phyloP scores from a whole-genome alignment of 2,329 filamentous ascomycete species.

The Fusarium nurragi region DNA sequence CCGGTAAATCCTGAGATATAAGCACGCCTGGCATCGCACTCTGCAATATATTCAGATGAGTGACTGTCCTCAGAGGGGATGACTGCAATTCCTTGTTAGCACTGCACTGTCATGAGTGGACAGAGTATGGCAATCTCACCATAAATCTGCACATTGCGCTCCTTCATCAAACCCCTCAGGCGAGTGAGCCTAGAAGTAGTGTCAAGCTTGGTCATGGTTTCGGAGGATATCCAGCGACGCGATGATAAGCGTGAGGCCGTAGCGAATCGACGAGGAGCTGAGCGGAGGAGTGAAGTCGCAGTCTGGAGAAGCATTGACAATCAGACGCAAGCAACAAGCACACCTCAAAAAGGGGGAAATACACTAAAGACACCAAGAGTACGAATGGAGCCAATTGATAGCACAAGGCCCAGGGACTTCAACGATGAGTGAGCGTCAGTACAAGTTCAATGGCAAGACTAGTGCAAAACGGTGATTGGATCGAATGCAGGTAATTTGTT shows the following conservation, averaged over 20 bases:
- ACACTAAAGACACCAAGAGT: constrained; percentile 9
- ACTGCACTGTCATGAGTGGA: neutral
- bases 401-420: constrained; percentile 8
- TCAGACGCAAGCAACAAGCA: constrained; percentile 30
- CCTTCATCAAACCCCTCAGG: constrained; percentile 86
- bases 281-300: constrained; percentile 35
- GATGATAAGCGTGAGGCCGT: constrained; percentile 12
- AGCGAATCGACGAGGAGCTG: constrained; percentile 28
- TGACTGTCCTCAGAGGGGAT: constrained; percentile 97
- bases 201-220: constrained; percentile 64
- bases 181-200: constrained; percentile 79
- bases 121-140: constrained; percentile 64
- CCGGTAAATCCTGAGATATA: constrained; percentile 95
- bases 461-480: neutral
- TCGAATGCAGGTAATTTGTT: neutral
- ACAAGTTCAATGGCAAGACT: neutral
- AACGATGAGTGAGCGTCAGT: constrained; percentile 4
- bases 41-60: constrained; percentile 96
- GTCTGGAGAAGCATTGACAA: constrained; percentile 42
- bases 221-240: constrained; percentile 33
- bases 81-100: constrained; percentile 63
- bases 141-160: constrained; percentile 89
- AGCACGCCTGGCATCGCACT: constrained; percentile 90
- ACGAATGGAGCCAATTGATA: neutral
- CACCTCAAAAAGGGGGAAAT: constrained; percentile 15